Evolutionary conservation across 164 flowering plant species (phyloP), one percentile per base, ranked within the genome.

Genomic region (Kingdonia uniflora): DNA sequence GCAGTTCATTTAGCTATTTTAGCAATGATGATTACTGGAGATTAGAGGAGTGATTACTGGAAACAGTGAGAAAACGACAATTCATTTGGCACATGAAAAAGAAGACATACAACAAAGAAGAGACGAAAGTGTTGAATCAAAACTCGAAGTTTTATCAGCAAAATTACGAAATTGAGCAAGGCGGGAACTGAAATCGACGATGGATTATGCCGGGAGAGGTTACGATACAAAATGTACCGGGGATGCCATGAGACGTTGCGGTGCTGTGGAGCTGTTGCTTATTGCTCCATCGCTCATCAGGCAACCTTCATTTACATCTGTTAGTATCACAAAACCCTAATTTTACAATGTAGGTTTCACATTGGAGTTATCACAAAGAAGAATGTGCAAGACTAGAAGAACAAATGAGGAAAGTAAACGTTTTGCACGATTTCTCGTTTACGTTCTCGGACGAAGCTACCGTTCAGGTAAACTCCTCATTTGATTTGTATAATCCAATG

Each of bases 211-310:
- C 56, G 90, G 74, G 25, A 78, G 56, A 51, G 91, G 87, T 20
- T 54, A 68, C 3, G 76, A 77, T 33, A 72, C 78, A 26, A 11
- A 11, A 24, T 90, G 97, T 75, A 14, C 49, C 11, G 95, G 84
- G n/a, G 77, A 79, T 0, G 59, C 89, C 3, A 69, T 60, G 6
- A 66, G 85, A 52, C 82, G 82, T 13, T 90, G 95, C 25, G 75
- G 58, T 19, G 79, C 41, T 90, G 97, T 59, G 82, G 71, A 23
- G 87, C 83, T 55, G 95, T 84, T 29, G 78, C 87, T 61, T 87
- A 90, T 58, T 90, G 95, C 71, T 84, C 95, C 52, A 59, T 62
- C 51, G 64, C 89, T 76, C 95, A 87, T 62, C 92, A 83, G 95
- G 95, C 78, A 7, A 40, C 13, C 5, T 40, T 8, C 44, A 17